Evolutionary conservation across 2,329 filamentous ascomycete species (phyloP), one percentile per base, ranked within the genome.

Genomic region (Sarocladium kiliense): DNA sequence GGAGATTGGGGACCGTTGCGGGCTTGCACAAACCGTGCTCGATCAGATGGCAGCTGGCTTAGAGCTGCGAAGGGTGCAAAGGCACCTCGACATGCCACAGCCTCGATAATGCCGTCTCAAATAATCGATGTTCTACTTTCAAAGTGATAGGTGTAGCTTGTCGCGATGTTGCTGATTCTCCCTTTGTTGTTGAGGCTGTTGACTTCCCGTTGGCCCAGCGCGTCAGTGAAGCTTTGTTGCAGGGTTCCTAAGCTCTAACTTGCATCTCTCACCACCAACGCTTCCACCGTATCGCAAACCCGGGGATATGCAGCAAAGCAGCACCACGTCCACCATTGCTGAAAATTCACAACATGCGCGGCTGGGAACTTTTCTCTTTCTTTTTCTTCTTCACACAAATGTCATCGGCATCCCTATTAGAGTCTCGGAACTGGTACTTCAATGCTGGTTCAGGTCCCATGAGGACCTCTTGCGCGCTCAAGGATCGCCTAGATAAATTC

Each of bases 371-470:
- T 53, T 63, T 58, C 57, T 58, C 67, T 67, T 67, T 71, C 66
- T 71, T 71, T n/a, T n/a, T 71, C 74, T 75, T 78, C 74, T 74
- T 71, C 73, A 72, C 77, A 74, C 78, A 37, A 93, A 89, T 90
- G 86, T 90, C 84, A 83, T 79, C 70, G 85, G 87, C 91, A 87
- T 88, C 87, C 84, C 89, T 89, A 89, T 93, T 97, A 97, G 94
- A 99, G 94, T 99, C 94, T 95, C 93, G 92, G 88, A 88, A 85
- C 85, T 89, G 85, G 88, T 36, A 37, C 84, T 73, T 92, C 89
- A 90, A 82, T 97, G 83, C 88, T 91, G 91, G 85, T 89, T 90
- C 89, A 95, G 90, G 83, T 87, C 82, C 85, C 79, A 73, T 72
- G 79, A 75, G 82, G 87, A 78, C 81, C 89, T 92, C 88, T 77